A percentile compares a stretch with the other conserved stretches of the same genome.
Conservation (phyloP, 345 rosid species). For the Euphorbia tirucalli region DNA sequence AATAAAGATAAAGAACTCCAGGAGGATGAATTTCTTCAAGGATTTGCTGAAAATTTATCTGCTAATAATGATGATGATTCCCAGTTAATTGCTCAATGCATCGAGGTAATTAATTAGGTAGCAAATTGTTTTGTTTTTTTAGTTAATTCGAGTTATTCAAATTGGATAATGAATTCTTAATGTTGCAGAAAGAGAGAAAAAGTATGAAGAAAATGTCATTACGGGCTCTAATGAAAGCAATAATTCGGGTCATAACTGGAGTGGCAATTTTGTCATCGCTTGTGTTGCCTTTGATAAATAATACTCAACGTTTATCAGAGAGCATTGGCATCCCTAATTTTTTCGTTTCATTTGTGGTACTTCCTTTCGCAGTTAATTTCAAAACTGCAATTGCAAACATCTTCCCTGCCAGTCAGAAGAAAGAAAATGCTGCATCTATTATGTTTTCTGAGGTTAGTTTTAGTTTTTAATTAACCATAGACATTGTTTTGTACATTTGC, state of each 20-base stretch:
- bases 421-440: constrained; percentile 32
- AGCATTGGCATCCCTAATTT: constrained; percentile 33
- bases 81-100: constrained; percentile 11
- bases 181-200: constrained; percentile 9
- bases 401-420: constrained; percentile 28
- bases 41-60: constrained; percentile 25
- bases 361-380: constrained; percentile 39
- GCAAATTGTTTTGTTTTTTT: too few species aligned
- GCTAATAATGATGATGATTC: neutral
- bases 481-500: too few species aligned
- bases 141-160: too few species aligned
- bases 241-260: constrained; percentile 20
- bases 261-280: constrained; percentile 22
- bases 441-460: constrained; percentile 40
- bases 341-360: constrained; percentile 38
- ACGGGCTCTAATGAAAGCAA: constrained; percentile 22
- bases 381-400: constrained; percentile 30
- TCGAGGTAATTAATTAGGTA: constrained; percentile 17
- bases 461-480: too few species aligned
- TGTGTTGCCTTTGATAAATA: constrained; percentile 31
- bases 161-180: too few species aligned
- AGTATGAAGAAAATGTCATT: neutral
- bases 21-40: constrained; percentile 30
- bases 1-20: constrained; percentile 21
- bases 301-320: constrained; percentile 32